Percentiles rank a stretch among this genome's conserved stretches.
Conservation (phyloP, 129 eudicot species). For the Heracleum sosnowskyi region DNA sequence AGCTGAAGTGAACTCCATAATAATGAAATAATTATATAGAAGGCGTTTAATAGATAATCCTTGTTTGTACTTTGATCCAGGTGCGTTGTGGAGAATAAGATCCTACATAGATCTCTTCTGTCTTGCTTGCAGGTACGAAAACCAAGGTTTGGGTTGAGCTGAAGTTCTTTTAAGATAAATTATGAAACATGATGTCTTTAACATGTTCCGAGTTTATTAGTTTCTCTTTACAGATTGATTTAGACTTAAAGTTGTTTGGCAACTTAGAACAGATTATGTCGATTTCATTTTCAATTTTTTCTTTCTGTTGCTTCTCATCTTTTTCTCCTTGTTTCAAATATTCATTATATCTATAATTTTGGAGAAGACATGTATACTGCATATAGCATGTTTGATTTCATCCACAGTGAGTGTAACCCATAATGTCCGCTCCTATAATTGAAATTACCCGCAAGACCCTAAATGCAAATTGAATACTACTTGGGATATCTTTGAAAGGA, state of each 20-base stretch:
- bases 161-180: neutral
- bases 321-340: neutral
- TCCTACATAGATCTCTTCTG: slow-evolving; percentile 74
- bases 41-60: slow-evolving; percentile 10
- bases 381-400: neutral
- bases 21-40: slow-evolving; percentile 8
- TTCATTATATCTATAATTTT: neutral
- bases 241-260: neutral
- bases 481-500: neutral
- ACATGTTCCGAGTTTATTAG: neutral
- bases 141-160: neutral
- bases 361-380: neutral
- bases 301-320: neutral
- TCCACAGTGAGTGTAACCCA: neutral
- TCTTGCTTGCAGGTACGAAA: slow-evolving; percentile 61
- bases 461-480: neutral
- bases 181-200: neutral
- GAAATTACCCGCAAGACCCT: neutral
- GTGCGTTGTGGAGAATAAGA: slow-evolving; percentile 98
- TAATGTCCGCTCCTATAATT: neutral
- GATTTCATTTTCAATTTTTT: neutral
- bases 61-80: slow-evolving; percentile 26
- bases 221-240: neutral
- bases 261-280: neutral
- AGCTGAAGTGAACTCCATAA: neutral